Evolutionary conservation across 169 alveolate species (phyloP), one percentile per base, ranked within the genome.

Genomic region (Cryptosporidium meleagridis): DNA sequence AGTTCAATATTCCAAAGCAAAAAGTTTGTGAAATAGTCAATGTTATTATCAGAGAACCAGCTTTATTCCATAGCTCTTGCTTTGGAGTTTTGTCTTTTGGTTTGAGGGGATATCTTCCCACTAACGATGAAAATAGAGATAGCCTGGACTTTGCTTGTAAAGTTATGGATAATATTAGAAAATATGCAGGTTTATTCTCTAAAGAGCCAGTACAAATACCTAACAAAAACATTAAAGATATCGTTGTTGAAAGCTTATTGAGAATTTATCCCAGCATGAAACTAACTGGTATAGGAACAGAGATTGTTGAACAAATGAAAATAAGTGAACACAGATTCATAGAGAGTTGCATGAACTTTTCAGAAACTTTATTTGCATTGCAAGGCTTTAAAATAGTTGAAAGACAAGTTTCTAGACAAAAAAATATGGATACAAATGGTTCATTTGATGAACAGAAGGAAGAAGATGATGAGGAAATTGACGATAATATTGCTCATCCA

Each of bases 331-430:
- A 23, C 16, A 59, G 89, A n/a, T 80, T 80, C 62, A 26, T 59
- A n/a, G 89, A 80, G 21, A 80, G 89, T 29, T 80, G 89, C 62
- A 51, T 31, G 39, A 80, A 80, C 23, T 44, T 61, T 41, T 21
- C 67, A 18, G 89, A 80, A 16, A 80, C 89, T 23, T 39, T 80
- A 45, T 26, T 80, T 2, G 44, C 62, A 1, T 41, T 52, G 21
- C 44, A 44, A 21, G 89, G 89, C 8, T 23, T 80, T 39, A 55
- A 55, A 55, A 55, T 16, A 0, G 23, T 26, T 9, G 9, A n/a
- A 48, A 48, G 23, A 12, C 21, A 55, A 8, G 29, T 10, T 29
- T 55, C 35, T 7, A 55, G 2, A 7, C 29, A 55, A 21, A 55
- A 55, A 1, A 5, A 0, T 55, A 37, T 9, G 5, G 14, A 9